Evolutionary conservation across 805 yeast species (phyloP).

Genomic region (Clavispora fructus): DNA sequence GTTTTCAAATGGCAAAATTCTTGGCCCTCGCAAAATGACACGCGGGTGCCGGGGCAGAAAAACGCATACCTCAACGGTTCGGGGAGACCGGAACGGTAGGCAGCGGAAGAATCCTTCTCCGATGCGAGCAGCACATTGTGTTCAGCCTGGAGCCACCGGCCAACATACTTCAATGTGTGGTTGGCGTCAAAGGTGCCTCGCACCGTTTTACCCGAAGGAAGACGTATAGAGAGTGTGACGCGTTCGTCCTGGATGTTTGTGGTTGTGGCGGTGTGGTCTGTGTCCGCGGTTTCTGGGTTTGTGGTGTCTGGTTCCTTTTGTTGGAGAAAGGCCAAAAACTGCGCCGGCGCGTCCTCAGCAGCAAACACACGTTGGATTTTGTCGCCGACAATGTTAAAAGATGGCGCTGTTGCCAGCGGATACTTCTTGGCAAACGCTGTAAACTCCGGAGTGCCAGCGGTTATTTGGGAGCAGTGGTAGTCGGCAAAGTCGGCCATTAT

Average conservation of each 20-base stretch:
- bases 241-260: no score
- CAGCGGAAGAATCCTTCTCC: slow-evolving; percentile 5
- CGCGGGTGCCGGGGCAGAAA: slow-evolving; percentile 43
- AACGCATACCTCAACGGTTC: slow-evolving; percentile 45
- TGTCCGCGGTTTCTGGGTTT: neutral
- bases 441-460: slow-evolving; percentile 16
- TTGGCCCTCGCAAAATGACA: slow-evolving; percentile 50
- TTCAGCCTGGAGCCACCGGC: slow-evolving; percentile 14
- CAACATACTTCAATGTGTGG: slow-evolving; percentile 11
- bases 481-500: neutral
- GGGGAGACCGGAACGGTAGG: slow-evolving; percentile 28
- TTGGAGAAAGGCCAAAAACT: neutral
- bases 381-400: slow-evolving; percentile 45
- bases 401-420: slow-evolving; percentile 47
- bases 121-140: slow-evolving; percentile 7
- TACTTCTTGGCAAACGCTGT: slow-evolving; percentile 49
- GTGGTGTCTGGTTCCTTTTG: neutral
- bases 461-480: slow-evolving; percentile 16
- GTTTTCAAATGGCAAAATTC: slow-evolving; percentile 41
- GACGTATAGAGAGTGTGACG: slow-evolving; percentile 7
- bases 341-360: neutral
- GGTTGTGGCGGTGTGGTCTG: neutral
- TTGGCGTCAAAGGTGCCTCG: slow-evolving; percentile 5
- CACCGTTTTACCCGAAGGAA: slow-evolving; percentile 10
- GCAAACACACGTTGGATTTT: neutral